These are phyloP conservation scores for Pestalotiopsis sp. DNA, from an alignment of 2,329 filamentous ascomycete species.

Conservation along the genomic window DNA sequence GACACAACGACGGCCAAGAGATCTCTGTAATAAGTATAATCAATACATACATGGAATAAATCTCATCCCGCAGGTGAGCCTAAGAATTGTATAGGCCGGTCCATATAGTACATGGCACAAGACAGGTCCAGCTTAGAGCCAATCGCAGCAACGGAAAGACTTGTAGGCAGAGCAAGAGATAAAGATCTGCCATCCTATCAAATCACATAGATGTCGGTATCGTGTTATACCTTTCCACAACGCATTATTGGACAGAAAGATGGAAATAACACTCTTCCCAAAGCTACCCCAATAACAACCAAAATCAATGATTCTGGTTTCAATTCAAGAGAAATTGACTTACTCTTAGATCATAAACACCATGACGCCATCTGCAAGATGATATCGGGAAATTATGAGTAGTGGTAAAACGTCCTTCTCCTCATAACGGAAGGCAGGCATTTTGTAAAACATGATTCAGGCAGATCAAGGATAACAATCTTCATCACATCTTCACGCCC, in stretches of 20 bases:
- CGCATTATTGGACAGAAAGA: too few relatives aligned
- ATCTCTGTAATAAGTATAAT: background rate
- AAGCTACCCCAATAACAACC: background rate
- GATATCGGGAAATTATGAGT: too few relatives aligned
- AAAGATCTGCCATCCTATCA: conserved; percentile 9
- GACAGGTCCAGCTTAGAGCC: conserved; percentile 27
- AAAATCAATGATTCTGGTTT: background rate
- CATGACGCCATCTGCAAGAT: too few relatives aligned
- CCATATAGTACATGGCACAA: conserved; percentile 25
- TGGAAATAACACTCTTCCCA: background rate
- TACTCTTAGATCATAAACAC: too few relatives aligned
- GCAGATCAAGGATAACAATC: too few relatives aligned
- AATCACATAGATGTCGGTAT: conserved; percentile 17
- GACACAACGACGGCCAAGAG: background rate
- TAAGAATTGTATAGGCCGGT: background rate
- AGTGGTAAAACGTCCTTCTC: too few relatives aligned
- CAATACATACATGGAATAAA: background rate
- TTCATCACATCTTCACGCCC: too few relatives aligned
- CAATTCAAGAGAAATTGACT: conserved; percentile 19
- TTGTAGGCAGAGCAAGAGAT: conserved; percentile 7
- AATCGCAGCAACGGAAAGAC: conserved; percentile 27
- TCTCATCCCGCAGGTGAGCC: background rate
- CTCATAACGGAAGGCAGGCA: too few relatives aligned
- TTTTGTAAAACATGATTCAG: too few relatives aligned
- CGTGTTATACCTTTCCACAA: conserved; percentile 8